These are phyloP conservation scores for Blastobotrys niveus DNA, from an alignment of 1,139 yeast genomes.

Conservation along the genomic window DNA sequence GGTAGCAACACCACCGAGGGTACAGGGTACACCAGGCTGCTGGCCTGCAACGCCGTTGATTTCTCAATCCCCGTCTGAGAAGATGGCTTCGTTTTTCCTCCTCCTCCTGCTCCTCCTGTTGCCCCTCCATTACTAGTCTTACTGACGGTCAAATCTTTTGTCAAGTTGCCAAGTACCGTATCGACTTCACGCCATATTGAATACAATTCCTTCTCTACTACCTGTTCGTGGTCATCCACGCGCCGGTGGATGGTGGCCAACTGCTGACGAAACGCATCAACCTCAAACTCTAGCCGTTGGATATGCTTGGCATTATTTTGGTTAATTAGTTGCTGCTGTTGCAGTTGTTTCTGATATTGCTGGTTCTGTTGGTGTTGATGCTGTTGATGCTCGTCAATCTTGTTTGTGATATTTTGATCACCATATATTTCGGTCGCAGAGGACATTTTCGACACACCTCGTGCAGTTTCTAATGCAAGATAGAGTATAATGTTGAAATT, in stretches of 20 bases:
- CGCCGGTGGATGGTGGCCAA: conserved; percentile 7
- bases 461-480: conserved; percentile 21
- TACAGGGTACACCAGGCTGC: too few species aligned
- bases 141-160: background rate
- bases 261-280: conserved; percentile 9
- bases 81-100: too few species aligned
- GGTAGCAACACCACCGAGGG: background rate
- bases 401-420: too few species aligned
- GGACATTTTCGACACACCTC: conserved; percentile 22
- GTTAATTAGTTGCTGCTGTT: background rate
- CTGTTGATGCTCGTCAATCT: too few species aligned
- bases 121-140: background rate
- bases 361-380: too few species aligned
- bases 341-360: background rate
- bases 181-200: conserved; percentile 18
- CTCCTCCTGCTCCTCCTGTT: too few species aligned
- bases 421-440: too few species aligned
- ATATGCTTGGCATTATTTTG: conserved; percentile 1
- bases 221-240: conserved; percentile 16
- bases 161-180: background rate
- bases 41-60: background rate
- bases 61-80: background rate
- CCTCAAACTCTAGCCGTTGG: conserved; percentile 8
- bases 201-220: conserved; percentile 16
- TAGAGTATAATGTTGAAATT: conserved; percentile 27